Evolutionary conservation across 345 rosid species (phyloP), one percentile per base, ranked within the genome.

Genomic region (Pistacia vera): DNA sequence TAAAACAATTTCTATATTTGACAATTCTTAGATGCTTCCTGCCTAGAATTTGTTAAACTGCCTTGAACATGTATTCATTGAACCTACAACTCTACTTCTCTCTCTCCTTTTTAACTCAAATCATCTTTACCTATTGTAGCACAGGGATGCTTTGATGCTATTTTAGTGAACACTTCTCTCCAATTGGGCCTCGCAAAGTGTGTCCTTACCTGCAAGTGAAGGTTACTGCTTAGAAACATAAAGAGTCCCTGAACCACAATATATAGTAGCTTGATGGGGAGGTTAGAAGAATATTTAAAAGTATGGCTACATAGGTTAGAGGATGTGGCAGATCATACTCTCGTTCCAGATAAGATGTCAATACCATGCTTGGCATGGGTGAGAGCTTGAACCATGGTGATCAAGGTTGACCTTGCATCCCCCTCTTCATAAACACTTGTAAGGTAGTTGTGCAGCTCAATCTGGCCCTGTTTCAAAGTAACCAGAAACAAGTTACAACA

Each of bases 341-440:
- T 81, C 77, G 99, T 96, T 78, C 98, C 99, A 3, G 98, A 93
- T 67, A 96, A 81, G 78, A 96, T 92, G 87, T 96, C 99, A 63
- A 93, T 93, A 14, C 99, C 98, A 73, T 93, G 91, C 75, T 96
- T 96, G 68, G 99, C 99, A 85, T 96, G 98, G 75, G 89, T 92
- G 56, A 93, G 86, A 77, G 99, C 99, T 82, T 96, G 99, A 57
- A 96, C 97, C 99, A 96, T 91, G 72, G 97, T 93, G 68, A 93
- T 93, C 75, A 96, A 82, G 22, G 98, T 91, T 81, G 99, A 96
- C 75, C 97, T 91, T 41, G 99, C 99, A 79, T 96, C 99, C 2
- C 97, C 97, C 83, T 96, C 99, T 84, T 96, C 99, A 72, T 96
- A 96, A 57, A 96, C 99, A 63, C 97, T 96, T 16, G 99, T 96